Conservation (phyloP, 352 stramenopile genomes). For the Pythium aphanidermatum region DNA sequence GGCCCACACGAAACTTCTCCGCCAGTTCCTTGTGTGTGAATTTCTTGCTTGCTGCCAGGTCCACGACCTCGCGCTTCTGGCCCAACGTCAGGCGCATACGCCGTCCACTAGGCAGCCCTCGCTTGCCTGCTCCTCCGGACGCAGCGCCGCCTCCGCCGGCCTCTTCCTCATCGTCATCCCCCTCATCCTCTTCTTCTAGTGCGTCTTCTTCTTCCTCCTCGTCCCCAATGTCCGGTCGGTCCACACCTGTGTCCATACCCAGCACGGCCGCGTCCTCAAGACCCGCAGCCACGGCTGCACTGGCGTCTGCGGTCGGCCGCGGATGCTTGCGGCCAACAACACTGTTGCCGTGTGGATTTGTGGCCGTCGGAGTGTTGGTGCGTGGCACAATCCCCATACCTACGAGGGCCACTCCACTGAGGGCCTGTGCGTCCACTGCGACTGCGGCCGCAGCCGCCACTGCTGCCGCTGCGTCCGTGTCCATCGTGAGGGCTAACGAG, state of each 20-base stretch:
- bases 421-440: neutral
- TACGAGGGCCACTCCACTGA: neutral
- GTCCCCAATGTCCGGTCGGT: neutral
- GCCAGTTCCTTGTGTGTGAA: conserved; percentile 82
- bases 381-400: neutral
- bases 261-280: neutral
- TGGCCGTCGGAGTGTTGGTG: too few species aligned
- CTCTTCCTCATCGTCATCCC: conserved; percentile 6
- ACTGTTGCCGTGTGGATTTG: too few species aligned
- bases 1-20: conserved; percentile 72
- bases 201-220: conserved; percentile 1
- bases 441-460: neutral
- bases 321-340: conserved; percentile 11
- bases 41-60: conserved; percentile 77
- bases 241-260: conserved; percentile 8
- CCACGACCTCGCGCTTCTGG: conserved; percentile 82
- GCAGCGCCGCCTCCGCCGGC: neutral
- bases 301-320: too few species aligned
- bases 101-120: conserved; percentile 21
- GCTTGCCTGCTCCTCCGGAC: neutral
- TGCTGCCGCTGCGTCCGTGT: neutral
- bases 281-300: too few species aligned
- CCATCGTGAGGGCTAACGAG: neutral
- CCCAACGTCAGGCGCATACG: conserved; percentile 77
- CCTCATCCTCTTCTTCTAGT: conserved; percentile 3